phyloP scores from a whole-genome alignment of 2,329 filamentous ascomycete genomes.

The Microdochium nivale region DNA sequence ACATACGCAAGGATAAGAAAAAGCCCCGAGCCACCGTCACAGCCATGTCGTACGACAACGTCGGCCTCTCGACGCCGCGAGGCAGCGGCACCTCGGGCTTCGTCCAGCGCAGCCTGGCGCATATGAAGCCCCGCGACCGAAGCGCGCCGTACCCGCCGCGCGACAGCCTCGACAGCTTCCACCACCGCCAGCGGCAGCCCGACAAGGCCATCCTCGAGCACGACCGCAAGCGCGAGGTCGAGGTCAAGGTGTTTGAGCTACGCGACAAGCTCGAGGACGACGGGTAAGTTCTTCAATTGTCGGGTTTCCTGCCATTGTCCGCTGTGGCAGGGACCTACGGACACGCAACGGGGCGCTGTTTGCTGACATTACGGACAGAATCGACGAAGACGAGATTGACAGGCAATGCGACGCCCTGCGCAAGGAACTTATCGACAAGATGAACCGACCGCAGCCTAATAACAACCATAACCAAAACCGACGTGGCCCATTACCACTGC shows the following conservation, averaged over 20 bases:
- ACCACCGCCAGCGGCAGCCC: slow-evolving; percentile 73
- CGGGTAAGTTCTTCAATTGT: slow-evolving; percentile 42
- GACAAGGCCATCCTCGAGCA: slow-evolving; percentile 92
- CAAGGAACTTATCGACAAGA: slow-evolving; percentile 49
- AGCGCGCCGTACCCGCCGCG: slow-evolving; percentile 65
- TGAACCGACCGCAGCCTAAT: slow-evolving; percentile 26
- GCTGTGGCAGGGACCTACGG: background rate
- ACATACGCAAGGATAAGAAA: too few species aligned
- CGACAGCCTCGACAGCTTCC: slow-evolving; percentile 53
- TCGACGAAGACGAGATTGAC: slow-evolving; percentile 89
- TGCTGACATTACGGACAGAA: slow-evolving; percentile 35
- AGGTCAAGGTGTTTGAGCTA: slow-evolving; percentile 88
- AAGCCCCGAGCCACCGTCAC: background rate
- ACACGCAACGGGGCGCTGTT: too few species aligned
- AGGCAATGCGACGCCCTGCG: slow-evolving; percentile 59
- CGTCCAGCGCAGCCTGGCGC: slow-evolving; percentile 90
- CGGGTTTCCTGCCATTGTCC: background rate
- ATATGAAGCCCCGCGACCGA: slow-evolving; percentile 76
- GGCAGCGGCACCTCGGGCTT: slow-evolving; percentile 96
- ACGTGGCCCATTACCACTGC: background rate
- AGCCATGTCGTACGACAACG: slow-evolving; percentile 73
- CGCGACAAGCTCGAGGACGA: slow-evolving; percentile 88
- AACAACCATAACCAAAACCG: background rate
- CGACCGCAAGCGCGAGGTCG: slow-evolving; percentile 81
- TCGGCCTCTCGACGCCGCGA: slow-evolving; percentile 87